Base-by-base conservation (phyloP, 2,329 filamentous ascomycete genomes). In the Didymellaceae sp. region DNA sequence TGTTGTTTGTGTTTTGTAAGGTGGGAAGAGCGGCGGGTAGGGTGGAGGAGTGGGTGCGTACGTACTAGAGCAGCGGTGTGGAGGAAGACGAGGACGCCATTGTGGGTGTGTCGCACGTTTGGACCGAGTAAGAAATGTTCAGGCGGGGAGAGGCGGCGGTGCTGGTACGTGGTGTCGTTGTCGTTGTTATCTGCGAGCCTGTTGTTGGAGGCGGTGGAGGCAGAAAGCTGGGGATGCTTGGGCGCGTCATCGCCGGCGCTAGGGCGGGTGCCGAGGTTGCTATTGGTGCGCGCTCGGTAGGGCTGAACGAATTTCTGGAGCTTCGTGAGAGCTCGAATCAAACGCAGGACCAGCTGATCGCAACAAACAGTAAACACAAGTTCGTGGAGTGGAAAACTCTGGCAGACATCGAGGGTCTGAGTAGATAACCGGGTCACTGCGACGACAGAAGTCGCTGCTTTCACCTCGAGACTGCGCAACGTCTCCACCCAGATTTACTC, bases 51-150 rank as follows among this genome's bases (percentile, higher is more conserved):
- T 33, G 59, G 18, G 62, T 22, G 6, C 10, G 6, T 13, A 13
- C 6, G 26, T 66, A 75, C 72, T 75, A 75, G 52, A 75, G 67
- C 52, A 75, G 70, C 25, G 71, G 70, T 32, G 70, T 73, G 11
- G 73, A 57, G 7, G 65, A 64, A 3, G 72, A 74, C 16, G 72
- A 74, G 43, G 72, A 73, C 28, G 71, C 71, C 72, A 74, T 74
- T 44, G 34, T 62, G 56, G 44, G n/a, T 25, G 32, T 16, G 39
- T 17, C 38, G 45, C 9, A 43, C 17, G 30, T 33, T 28, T 34
- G 34, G 17, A 42, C 16, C 24, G 46, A 42, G 21, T 55, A 31
- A 2, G 30, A 46, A 17, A 52, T 46, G 13, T 38, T 42, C 32
- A 52, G 32, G 7, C 48, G 48, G 25, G 13, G 31, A 7, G 13